These are phyloP conservation scores for Erodium moschatum DNA, from an alignment of 441 rosid species.

Conservation along the genomic window DNA sequence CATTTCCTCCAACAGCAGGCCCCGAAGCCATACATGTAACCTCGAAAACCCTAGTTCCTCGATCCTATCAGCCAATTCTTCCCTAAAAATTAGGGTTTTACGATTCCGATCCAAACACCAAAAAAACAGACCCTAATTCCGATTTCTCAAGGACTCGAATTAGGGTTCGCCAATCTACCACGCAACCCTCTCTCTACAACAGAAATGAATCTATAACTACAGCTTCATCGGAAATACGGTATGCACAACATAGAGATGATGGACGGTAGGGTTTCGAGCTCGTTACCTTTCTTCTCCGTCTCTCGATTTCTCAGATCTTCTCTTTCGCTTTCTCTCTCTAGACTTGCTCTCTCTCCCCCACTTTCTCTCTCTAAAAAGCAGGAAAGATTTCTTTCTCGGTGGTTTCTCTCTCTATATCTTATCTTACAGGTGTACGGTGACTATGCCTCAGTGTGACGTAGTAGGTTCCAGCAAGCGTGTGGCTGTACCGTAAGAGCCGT, in stretches of 20 bases:
- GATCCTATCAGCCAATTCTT: background rate
- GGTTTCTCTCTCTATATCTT: slow-evolving; percentile 23
- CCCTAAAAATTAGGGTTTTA: background rate
- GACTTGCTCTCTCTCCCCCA: slow-evolving; percentile 14
- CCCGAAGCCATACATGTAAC: slow-evolving; percentile 90
- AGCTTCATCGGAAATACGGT: too few relatives aligned
- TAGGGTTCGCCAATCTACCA: background rate
- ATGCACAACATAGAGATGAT: background rate
- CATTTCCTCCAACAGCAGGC: slow-evolving; percentile 53
- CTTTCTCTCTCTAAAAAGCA: slow-evolving; percentile 15
- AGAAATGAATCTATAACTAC: background rate
- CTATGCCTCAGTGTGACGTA: slow-evolving; percentile 26
- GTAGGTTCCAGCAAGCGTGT: slow-evolving; percentile 22
- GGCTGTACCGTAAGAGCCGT: slow-evolving; percentile 27
- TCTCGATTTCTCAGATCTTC: slow-evolving; percentile 28
- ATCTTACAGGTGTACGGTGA: slow-evolving; percentile 62
- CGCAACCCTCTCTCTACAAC: too few relatives aligned
- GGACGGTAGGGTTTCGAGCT: slow-evolving; percentile 31
- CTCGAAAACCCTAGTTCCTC: slow-evolving; percentile 43
- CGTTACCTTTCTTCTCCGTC: slow-evolving; percentile 25
- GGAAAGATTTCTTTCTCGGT: background rate
- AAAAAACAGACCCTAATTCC: slow-evolving; percentile 14
- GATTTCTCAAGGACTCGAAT: background rate
- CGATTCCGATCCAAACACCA: background rate
- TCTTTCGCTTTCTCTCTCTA: slow-evolving; percentile 2